A percentile compares a stretch with the other conserved stretches of the same genome.
These are phyloP conservation scores for Pseudogymnoascus sp. DNA, from an alignment of 2,329 filamentous ascomycete species.

Conservation along the genomic window DNA sequence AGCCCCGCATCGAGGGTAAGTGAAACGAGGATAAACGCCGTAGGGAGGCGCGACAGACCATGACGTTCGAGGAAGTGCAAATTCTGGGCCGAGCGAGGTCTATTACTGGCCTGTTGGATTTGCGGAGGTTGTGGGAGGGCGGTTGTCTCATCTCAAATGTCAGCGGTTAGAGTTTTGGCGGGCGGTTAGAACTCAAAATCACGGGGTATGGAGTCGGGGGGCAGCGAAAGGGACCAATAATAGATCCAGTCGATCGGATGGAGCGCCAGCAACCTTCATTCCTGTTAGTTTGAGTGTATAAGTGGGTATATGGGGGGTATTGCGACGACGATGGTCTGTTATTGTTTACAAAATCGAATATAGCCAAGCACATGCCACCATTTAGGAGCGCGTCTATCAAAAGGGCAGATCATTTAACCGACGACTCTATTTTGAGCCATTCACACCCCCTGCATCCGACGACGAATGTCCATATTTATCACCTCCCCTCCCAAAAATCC, in stretches of 20 bases:
- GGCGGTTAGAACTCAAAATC: conserved; percentile 9
- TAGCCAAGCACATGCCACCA: conserved; percentile 6
- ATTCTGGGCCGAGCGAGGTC: neutral
- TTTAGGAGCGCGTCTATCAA: conserved; percentile 3
- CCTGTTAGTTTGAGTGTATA: neutral
- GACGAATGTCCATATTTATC: neutral
- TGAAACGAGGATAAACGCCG: conserved; percentile 10
- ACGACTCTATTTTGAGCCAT: neutral
- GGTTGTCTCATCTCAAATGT: conserved; percentile 11
- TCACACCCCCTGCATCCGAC: neutral
- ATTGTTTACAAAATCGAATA: conserved; percentile 8
- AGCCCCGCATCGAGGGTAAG: neutral
- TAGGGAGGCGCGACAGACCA: neutral
- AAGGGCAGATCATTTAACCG: conserved; percentile 8
- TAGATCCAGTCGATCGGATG: neutral
- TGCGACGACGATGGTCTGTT: conserved; percentile 1
- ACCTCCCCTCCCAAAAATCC: neutral
- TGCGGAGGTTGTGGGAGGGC: neutral
- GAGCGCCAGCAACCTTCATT: neutral
- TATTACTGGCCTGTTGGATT: neutral
- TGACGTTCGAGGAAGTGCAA: neutral
- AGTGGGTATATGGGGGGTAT: conserved; percentile 1
- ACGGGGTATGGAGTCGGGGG: neutral
- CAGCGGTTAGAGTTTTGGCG: conserved; percentile 8
- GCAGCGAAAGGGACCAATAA: neutral